Evolutionary conservation across 129 eudicot genomes (phyloP), one percentile per base, ranked within the genome.

Genomic region (Pittosporum tobira): DNA sequence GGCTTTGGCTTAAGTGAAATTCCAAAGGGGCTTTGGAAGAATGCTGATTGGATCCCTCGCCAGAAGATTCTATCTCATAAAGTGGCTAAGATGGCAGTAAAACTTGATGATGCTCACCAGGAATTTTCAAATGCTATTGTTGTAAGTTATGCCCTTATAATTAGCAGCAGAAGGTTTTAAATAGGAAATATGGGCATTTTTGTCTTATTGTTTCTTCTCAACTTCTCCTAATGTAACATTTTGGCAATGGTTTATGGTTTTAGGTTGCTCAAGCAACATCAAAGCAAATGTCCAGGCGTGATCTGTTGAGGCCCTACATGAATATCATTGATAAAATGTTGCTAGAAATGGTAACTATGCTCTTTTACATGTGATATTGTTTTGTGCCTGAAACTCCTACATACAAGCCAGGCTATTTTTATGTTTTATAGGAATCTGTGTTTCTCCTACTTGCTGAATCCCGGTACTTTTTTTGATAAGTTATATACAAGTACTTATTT

Each of bases 201-300:
- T 48, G 28, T 3, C 16, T 55, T 29, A n/a, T n/a, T n/a, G 18
- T 10, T 40, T 9, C 4, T 24, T 19, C 27, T 60, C 15, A 27
- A 21, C 58, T 59, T 51, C 16, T 71, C 12, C 49, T 64, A 31
- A 8, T 68, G 29, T 63, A 45, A 37, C 46, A 38, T 54, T 26
- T 16, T 50, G 14, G 24, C 11, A 27, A 52, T 65, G 47, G n/a
- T 51, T 68, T 50, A 23, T 59, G 77, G 64, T 16, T n/a, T 51
- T 66, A 90, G 97, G 95, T 86, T 80, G 82, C 95, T 72, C 95
- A 90, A 78, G 97, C 95, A 45, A 90, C 97, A 48, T 90, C 95
- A 6, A 90, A 82, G 73, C 97, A 90, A 68, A 90, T 90, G 87
- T 85, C 97, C 9, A 85, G 75, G 67, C 97, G 95, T 43, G 97